A percentile compares a stretch with the other conserved stretches of the same genome.
phyloP scores from a whole-genome alignment of 805 yeast genomes.

The Candida hungchunana region DNA sequence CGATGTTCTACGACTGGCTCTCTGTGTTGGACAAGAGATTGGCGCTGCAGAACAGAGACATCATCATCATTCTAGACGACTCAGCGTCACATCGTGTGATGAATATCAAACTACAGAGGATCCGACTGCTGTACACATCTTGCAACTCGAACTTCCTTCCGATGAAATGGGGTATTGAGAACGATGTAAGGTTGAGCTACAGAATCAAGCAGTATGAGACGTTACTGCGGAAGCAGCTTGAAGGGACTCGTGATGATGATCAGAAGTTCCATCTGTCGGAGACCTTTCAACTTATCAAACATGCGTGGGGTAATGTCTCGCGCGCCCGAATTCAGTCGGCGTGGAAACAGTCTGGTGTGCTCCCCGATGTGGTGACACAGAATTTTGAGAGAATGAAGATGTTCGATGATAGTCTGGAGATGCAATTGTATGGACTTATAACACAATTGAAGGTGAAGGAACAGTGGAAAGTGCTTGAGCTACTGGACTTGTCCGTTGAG shows the following conservation, averaged over 20 bases:
- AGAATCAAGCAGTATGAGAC: constrained; percentile 52
- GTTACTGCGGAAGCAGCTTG: constrained; percentile 27
- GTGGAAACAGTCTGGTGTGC: constrained; percentile 41
- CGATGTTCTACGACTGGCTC: constrained; percentile 59
- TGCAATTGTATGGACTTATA: constrained; percentile 41
- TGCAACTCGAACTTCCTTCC: constrained; percentile 45
- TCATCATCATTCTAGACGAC: constrained; percentile 55
- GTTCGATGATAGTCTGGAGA: constrained; percentile 36
- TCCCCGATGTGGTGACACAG: constrained; percentile 31
- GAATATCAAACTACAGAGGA: constrained; percentile 44
- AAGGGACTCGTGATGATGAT: constrained; percentile 32
- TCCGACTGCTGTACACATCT: constrained; percentile 36
- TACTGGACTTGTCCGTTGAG: constrained; percentile 45
- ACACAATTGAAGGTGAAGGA: constrained; percentile 43
- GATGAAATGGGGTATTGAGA: constrained; percentile 59
- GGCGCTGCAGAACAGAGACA: constrained; percentile 43
- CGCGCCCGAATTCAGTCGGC: constrained; percentile 34
- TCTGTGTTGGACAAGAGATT: constrained; percentile 56
- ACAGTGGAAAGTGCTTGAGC: constrained; percentile 54
- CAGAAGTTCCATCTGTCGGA: constrained; percentile 48
- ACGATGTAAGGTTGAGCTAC: constrained; percentile 55
- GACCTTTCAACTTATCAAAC: constrained; percentile 54
- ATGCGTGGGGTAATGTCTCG: constrained; percentile 48
- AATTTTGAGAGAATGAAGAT: constrained; percentile 28
- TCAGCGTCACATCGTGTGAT: constrained; percentile 58